A percentile compares a stretch with the other conserved stretches of the same genome.
These are phyloP conservation scores for Carex sylvatica DNA, from an alignment of 202 grass and related monocot genomes.

Conservation along the genomic window DNA sequence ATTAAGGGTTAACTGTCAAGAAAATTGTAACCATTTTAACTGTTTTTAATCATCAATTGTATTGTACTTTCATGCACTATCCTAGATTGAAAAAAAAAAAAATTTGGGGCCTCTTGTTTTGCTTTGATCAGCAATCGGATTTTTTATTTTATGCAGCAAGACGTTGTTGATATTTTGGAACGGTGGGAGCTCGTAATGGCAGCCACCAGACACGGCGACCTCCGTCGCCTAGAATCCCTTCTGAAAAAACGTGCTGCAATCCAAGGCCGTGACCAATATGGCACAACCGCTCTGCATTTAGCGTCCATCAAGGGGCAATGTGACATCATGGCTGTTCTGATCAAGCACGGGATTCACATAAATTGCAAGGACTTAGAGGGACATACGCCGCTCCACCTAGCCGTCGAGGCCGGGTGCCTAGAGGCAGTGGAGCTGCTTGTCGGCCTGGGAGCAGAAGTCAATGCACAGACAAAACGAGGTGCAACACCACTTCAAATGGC, in stretches of 20 bases:
- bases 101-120: no score
- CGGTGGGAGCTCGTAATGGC: constrained; percentile 80
- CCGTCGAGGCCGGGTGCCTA: constrained; percentile 56
- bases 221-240: constrained; percentile 53
- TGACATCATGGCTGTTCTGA: constrained; percentile 59
- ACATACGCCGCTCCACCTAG: constrained; percentile 74
- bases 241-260: constrained; percentile 53
- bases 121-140: neutral
- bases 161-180: constrained; percentile 70
- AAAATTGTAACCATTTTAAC: neutral
- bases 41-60: neutral
- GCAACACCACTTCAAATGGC: constrained; percentile 70
- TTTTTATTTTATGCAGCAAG: constrained; percentile 33
- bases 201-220: constrained; percentile 67
- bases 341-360: constrained; percentile 63
- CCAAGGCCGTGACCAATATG: constrained; percentile 73
- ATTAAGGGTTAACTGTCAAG: neutral
- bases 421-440: constrained; percentile 72
- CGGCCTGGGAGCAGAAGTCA: constrained; percentile 64
- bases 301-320: constrained; percentile 79
- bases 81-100: no score
- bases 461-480: constrained; percentile 57
- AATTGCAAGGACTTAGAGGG: constrained; percentile 77
- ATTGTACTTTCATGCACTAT: neutral
- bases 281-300: constrained; percentile 70